Evolutionary conservation across 106 monocot genomes (phyloP), one percentile per base, ranked within the genome.

Genomic region (Chionographis japonica): DNA sequence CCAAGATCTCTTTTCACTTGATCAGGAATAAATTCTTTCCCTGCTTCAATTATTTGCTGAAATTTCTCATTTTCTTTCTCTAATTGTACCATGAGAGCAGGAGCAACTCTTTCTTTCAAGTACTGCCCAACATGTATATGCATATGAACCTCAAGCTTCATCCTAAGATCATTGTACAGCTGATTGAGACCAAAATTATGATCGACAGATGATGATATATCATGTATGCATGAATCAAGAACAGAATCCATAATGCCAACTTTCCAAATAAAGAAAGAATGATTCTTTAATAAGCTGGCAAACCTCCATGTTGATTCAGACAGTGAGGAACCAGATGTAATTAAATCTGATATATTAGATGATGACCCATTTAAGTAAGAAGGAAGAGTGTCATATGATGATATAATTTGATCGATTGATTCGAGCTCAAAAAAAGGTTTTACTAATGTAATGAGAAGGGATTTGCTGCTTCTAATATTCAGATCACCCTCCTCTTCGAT

Each of bases 201-300:
- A 74, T 93, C 90, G 12, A 86, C 54, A 41, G 77, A 78, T 75
- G 92, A 86, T 67, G 95, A 84, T 78, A 98, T 73, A 51, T 93
- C 87, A 81, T 77, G 85, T 66, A 98, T 67, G 65, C 89, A 98
- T 46, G 72, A 81, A 71, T 90, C 87, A 76, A 98, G 65, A 71
- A 93, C 66, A 12, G 81, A 87, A 63, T 87, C 89, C 78, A 98
- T 43, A 63, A 90, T 59, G 68, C 79, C 60, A 74, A 98, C 63
- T 79, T 98, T 93, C 98, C 98, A 98, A 27, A 92, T 76, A 80
- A 98, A 93, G 66, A 90, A 98, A 73, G 83, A 72, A 71, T 85
- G 90, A 37, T 67, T 72, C 56, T 78, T 83, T 52, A 90, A 68
- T 59, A 90, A 68, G 56, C 73, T 72, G 37, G 67, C 56, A 64